Evolutionary conservation across 345 rosid species (phyloP).

Genomic region (Odontarrhena argentea): DNA sequence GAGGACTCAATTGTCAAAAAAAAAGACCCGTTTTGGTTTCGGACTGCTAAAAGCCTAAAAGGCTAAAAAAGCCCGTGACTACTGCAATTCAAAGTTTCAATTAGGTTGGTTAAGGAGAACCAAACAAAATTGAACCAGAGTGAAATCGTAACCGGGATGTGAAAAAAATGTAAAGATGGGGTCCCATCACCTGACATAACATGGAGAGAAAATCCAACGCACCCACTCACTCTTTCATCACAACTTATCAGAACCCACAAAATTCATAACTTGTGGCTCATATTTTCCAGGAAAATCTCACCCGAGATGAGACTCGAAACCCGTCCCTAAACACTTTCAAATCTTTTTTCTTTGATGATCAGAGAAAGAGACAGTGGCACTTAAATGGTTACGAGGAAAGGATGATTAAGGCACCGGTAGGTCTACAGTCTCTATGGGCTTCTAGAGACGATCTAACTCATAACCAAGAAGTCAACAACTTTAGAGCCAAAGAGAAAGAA

Average conservation of each 20-base stretch:
- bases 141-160: background rate
- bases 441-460: constrained; percentile 30
- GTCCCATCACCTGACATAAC: constrained; percentile 30
- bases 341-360: constrained; percentile 13
- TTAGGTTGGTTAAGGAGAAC: constrained; percentile 23
- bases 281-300: constrained; percentile 26
- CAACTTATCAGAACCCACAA: constrained; percentile 30
- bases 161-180: constrained; percentile 20
- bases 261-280: constrained; percentile 25
- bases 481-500: constrained; percentile 57
- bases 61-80: constrained; percentile 1
- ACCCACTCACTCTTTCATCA: constrained; percentile 22
- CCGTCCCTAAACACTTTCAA: background rate
- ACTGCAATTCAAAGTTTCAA: constrained; percentile 1
- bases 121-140: constrained; percentile 12
- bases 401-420: constrained; percentile 35
- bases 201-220: constrained; percentile 26
- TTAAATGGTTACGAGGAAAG: constrained; percentile 24
- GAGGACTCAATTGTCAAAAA: constrained; percentile 4
- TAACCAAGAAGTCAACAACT: constrained; percentile 24
- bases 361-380: background rate
- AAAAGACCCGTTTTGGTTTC: background rate
- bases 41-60: no score
- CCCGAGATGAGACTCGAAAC: constrained; percentile 31
- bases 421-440: constrained; percentile 34